Base-by-base conservation (phyloP, 2,329 filamentous ascomycete species). In the Uncinocarpus reesii region DNA sequence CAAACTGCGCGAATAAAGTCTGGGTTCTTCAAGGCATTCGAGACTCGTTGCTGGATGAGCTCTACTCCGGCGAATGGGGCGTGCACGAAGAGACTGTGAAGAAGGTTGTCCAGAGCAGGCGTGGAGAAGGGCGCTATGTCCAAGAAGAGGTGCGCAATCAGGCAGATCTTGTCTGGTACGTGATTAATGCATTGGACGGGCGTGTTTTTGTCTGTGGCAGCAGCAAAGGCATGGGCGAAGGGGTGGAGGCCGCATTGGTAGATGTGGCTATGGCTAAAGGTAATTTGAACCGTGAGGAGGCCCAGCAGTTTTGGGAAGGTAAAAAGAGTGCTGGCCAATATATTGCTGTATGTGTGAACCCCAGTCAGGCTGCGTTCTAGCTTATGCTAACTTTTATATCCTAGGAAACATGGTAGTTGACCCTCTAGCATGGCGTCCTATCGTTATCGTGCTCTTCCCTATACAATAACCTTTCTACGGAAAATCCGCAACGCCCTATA, bases 141-240 rank as follows among this genome's bases (percentile, higher is more conserved):
- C 92, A 98, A 63, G 92, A 98, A 60, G 92, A 96, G 66, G 90
- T 98, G 7, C 75, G 79, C 8, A 77, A 86, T 55, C 92, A 96
- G 65, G 86, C 89, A 1, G 92, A 96, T 62, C 77, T 96, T n/a
- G 90, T 96, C 13, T 98, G 92, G 92, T 94, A 87, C 65, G 88
- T 96, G 55, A 85, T 94, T 73, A 96, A 96, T 65, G 81, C 88
- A 1, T 75, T 96, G n/a, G 92, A 98, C 60, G 92, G 92, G 1
- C 81, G 92, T 45, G 81, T 96, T 45, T 98, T 98, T 63, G 92
- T 98, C 50, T 98, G 92, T 65, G 92, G 92, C 42, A 93, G 85
- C 67, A 88, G 81, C 61, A 88, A 86, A 71, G 92, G 92, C 49
- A 98, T 98, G 92, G 92, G 92, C 51, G 92, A 96, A 66, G 92